Evolutionary conservation across 2,329 filamentous ascomycete genomes (phyloP).

Genomic region (Mycosphaerelloides madeirae): DNA sequence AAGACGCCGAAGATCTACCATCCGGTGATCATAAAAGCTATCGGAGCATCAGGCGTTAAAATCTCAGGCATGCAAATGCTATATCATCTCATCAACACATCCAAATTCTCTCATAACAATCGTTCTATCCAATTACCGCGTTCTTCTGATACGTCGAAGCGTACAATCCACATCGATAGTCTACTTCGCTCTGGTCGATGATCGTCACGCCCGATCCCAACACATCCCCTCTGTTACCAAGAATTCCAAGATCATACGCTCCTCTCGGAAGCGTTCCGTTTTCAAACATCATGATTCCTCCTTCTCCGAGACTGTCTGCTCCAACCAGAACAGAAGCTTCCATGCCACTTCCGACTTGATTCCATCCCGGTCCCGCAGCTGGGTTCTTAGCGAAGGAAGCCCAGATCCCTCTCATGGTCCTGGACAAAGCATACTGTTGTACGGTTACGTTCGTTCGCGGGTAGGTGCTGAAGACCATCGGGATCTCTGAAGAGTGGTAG

Average conservation of each 20-base stretch:
- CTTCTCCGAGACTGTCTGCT: conserved; percentile 16
- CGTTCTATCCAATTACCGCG: conserved; percentile 2
- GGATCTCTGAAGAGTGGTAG: conserved; percentile 33
- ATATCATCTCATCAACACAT: too few relatives aligned
- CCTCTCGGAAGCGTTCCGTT: conserved; percentile 17
- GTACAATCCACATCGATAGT: conserved; percentile 26
- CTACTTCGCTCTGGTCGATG: conserved; percentile 25
- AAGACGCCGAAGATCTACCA: too few relatives aligned
- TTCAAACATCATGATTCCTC: conserved; percentile 18
- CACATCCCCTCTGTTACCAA: conserved; percentile 23
- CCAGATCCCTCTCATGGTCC: conserved; percentile 32
- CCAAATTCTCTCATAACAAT: too few relatives aligned
- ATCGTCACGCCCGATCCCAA: conserved; percentile 28
- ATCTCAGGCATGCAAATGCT: too few relatives aligned
- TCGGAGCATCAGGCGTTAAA: too few relatives aligned
- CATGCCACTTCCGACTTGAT: conserved; percentile 24
- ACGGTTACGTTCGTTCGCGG: conserved; percentile 23
- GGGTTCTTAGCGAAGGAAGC: conserved; percentile 37
- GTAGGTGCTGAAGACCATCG: conserved; percentile 35
- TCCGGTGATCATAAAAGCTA: too few relatives aligned
- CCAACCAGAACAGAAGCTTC: conserved; percentile 20
- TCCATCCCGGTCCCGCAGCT: conserved; percentile 35
- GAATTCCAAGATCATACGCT: conserved; percentile 23
- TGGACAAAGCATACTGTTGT: conserved; percentile 30
- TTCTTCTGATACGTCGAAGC: conserved; percentile 16